Evolutionary conservation across 106 monocot genomes (phyloP), one percentile per base, ranked within the genome.

Genomic region (Ottelia alismoides): DNA sequence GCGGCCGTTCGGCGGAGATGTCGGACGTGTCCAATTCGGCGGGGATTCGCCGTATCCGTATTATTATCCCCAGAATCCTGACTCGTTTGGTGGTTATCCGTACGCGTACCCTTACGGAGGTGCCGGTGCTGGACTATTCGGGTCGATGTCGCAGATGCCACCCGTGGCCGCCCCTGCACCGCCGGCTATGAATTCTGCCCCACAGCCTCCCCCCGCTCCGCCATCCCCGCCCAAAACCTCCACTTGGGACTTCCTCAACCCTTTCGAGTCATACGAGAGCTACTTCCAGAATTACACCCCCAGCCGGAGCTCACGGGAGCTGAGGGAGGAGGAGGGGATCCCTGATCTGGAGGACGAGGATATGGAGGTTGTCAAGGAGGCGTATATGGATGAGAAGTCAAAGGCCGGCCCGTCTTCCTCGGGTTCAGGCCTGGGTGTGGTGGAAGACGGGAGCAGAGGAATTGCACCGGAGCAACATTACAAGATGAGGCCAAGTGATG

Each of bases 261-360:
- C 74, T 0, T 92, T 92, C 23, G 78, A 64, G 27, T 7, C 56
- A 9, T 76, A 65, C 25, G 77, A 71, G 12, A 75, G 30, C 25
- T 63, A 75, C 50, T 81, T 75, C 57, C 65, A 67, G 20, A 1
- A 70, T 2, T 82, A 85, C 27, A 67, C 92, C 7, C 76, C 92
- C 3, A 82, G 82, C 69, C 55, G 82, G 64, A 86, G 69, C 71
- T 92, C 85, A 7, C 73, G 46, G 64, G 92, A 82, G 51, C 61
- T 85, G 53, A 64, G 85, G 55, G 92, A 92, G 20, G 85, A 82
- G 51, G 92, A 92, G 49, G 92, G 92, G 22, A 92, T 92, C 32
- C 92, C 92, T 4, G 92, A 92, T 31, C 74, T 92, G 29, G 92
- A 92, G 22, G 78, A 82, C 0, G 80, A 76, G 25, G 80, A 67